Base-by-base conservation (phyloP, 768 basidiomycete genomes). In the Hygrophorus pudorinus region DNA sequence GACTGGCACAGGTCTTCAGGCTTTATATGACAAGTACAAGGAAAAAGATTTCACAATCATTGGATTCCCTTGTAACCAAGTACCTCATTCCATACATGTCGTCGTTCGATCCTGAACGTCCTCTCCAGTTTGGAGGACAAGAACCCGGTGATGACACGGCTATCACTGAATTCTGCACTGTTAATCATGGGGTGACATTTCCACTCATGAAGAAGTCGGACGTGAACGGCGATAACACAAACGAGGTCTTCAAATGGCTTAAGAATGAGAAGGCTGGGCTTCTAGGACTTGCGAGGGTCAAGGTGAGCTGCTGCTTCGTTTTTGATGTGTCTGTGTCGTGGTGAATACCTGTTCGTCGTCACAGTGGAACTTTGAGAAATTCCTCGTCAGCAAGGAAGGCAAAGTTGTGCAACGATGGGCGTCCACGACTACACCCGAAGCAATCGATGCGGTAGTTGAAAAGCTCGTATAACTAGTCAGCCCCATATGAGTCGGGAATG, bases 321-420 rank as follows among this genome's bases (percentile, higher is more conserved):
- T 30, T 43, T 14, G n/a, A 18, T 20, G 21, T 34, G 30, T 36
- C 3, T 20, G 33, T 2, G 34, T 35, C 18, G 10, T 29, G 27
- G 16, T n/a, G 4, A 13, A 17, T 41, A 42, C 40, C 42, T 42
- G 37, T 18, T 14, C 29, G 20, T 30, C 39, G 17, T 10, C 30
- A 36, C 46, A 85, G 82, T 91, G 88, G 89, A 91, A 91, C 63
- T 90, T 90, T 61, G 86, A 88, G 62, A 88, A 88, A 60, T 93
- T 92, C 68, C 66, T 93, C 46, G 64, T 93, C 35, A 73, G 90
- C 61, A 78, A 78, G 62, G 67, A 87, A 35, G 87, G 88, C 27
- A 73, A 77, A 1, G 83, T 88, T 11, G 76, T 84, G 17, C 65
- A 81, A 52, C 76, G 75, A 44, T 89, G 85, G 82, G 79, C 81